Conservation (phyloP, 2,329 filamentous ascomycete genomes). For the Amphichorda felina region DNA sequence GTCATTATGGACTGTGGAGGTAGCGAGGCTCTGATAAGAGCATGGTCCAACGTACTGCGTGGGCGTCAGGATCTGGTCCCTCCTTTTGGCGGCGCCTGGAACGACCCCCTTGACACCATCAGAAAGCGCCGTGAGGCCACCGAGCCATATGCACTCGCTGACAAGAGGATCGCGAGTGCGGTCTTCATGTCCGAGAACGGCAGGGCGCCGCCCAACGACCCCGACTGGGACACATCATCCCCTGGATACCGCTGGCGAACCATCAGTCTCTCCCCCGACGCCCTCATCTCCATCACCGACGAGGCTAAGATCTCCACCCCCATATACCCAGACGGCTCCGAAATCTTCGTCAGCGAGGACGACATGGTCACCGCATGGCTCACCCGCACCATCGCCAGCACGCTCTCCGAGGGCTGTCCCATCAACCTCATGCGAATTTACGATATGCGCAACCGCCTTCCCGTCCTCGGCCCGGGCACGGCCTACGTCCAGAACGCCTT, state of each 20-base stretch:
- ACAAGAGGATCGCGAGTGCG: no score
- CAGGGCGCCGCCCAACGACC: no score
- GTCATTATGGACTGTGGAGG: not conserved
- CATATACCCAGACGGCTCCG: no score
- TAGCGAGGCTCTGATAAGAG: not conserved
- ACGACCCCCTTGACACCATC: not conserved
- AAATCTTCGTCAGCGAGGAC: not conserved
- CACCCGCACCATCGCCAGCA: not conserved
- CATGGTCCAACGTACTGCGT: not conserved
- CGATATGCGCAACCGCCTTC: not conserved
- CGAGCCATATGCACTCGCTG: not conserved
- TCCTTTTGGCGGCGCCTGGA: not conserved
- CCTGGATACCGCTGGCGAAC: no score
- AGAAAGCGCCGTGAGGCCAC: no score
- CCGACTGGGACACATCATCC: no score
- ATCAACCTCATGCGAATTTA: not conserved
- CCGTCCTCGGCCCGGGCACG: conserved; percentile 15
- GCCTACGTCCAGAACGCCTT: conserved; percentile 57
- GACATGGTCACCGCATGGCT: not conserved
- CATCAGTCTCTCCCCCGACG: no score
- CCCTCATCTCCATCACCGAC: not conserved
- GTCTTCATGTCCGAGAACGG: no score
- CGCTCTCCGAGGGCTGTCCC: not conserved
- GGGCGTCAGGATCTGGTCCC: not conserved
- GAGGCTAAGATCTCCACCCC: no score